These are phyloP conservation scores for Scytalidium lignicola DNA, from an alignment of 2,329 filamentous ascomycete species.

Conservation along the genomic window DNA sequence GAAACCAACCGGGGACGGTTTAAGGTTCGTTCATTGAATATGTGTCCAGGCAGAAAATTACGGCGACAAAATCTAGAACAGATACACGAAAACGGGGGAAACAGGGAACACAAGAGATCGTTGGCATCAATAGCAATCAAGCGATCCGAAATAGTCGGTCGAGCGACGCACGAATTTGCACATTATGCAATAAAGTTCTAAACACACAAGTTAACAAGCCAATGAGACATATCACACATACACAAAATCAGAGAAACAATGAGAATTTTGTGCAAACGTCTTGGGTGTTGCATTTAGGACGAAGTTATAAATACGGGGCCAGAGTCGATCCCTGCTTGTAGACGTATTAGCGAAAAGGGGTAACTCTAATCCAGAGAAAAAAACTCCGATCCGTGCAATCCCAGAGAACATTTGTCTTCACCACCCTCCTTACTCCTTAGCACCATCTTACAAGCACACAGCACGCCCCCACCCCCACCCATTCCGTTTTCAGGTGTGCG, in stretches of 20 bases:
- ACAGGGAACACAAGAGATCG: background rate
- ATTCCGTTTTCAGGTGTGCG: conserved; percentile 1
- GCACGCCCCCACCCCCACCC: background rate
- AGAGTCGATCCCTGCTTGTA: background rate
- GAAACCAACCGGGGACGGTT: no score
- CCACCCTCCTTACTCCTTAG: background rate
- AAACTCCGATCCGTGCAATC: conserved; percentile 7
- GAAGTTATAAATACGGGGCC: conserved; percentile 1
- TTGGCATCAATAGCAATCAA: background rate
- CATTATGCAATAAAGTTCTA: background rate
- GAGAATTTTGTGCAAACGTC: conserved; percentile 2
- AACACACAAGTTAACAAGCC: background rate
- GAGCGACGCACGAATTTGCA: background rate
- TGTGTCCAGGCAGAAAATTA: no score
- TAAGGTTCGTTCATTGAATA: no score
- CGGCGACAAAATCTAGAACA: no score
- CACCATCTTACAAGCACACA: conserved; percentile 5
- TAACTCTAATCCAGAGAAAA: background rate
- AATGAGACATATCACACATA: background rate
- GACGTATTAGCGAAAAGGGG: background rate
- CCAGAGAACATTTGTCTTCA: background rate
- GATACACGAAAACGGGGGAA: background rate
- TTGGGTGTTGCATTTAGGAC: conserved; percentile 5
- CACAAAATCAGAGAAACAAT: background rate
- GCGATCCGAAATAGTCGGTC: background rate